phyloP scores from a whole-genome alignment of 495 filamentous ascomycete genomes.

The Sordaria brevicollis region DNA sequence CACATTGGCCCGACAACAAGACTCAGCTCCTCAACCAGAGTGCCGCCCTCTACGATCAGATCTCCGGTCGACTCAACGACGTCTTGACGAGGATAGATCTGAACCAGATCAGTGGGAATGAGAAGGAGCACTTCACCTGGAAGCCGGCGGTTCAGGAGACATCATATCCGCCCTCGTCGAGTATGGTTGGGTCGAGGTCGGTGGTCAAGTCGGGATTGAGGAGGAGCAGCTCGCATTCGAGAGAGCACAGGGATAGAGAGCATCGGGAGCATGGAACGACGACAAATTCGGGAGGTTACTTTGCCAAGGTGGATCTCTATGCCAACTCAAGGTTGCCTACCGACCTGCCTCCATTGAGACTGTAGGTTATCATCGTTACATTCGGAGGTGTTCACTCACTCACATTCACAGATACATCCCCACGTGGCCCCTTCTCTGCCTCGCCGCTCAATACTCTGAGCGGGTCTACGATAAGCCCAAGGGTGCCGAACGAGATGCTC shows the following conservation, averaged over 20 bases:
- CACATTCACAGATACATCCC: slow-evolving; percentile 45
- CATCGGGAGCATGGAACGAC: slow-evolving; percentile 28
- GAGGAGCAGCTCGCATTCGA: slow-evolving; percentile 5
- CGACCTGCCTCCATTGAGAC: slow-evolving; percentile 50
- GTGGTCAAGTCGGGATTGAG: slow-evolving; percentile 10
- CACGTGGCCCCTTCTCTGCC: slow-evolving; percentile 59
- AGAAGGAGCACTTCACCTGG: slow-evolving; percentile 45
- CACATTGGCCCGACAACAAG: slow-evolving; percentile 24
- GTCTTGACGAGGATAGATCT: slow-evolving; percentile 61
- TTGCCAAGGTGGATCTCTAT: slow-evolving; percentile 69
- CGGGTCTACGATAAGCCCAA: slow-evolving; percentile 56
- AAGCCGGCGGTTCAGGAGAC: slow-evolving; percentile 17
- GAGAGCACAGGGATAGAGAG: slow-evolving; percentile 21
- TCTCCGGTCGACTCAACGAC: slow-evolving; percentile 47
- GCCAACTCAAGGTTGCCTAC: slow-evolving; percentile 66
- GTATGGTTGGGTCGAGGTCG: neutral
- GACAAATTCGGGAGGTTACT: slow-evolving; percentile 41
- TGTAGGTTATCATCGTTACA: slow-evolving; percentile 35
- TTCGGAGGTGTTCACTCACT: neutral
- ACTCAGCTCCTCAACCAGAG: slow-evolving; percentile 33
- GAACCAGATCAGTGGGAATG: slow-evolving; percentile 51
- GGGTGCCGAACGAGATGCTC: slow-evolving; percentile 48
- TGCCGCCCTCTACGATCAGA: slow-evolving; percentile 44
- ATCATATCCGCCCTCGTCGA: neutral
- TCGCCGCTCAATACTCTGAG: slow-evolving; percentile 65